phyloP scores from a whole-genome alignment of 805 yeast genomes.

The Jamesozyma spencerorum region DNA sequence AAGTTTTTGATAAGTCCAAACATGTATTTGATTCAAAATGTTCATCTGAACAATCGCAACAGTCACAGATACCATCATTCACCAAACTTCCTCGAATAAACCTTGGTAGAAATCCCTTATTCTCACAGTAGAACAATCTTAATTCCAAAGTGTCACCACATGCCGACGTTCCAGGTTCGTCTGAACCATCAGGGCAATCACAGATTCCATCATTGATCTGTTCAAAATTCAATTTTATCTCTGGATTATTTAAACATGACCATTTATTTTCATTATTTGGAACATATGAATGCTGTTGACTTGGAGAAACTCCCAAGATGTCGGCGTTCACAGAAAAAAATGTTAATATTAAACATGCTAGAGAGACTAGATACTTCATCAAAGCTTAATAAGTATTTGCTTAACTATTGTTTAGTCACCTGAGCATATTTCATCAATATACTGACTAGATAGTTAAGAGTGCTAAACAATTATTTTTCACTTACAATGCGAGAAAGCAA shows the following conservation, averaged over 20 bases:
- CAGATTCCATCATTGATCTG: constrained; percentile 84
- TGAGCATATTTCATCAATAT: neutral
- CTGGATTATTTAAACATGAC: constrained; percentile 61
- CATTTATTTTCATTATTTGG: constrained; percentile 49
- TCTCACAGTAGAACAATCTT: constrained; percentile 63
- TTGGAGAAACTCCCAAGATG: constrained; percentile 9
- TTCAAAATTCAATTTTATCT: constrained; percentile 46
- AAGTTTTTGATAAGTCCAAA: constrained; percentile 20
- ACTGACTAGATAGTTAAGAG: no score
- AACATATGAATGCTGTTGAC: constrained; percentile 12
- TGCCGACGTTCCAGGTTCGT: constrained; percentile 92
- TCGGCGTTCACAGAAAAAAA: neutral
- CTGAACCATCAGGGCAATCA: constrained; percentile 97
- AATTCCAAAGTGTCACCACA: constrained; percentile 34
- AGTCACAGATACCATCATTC: constrained; percentile 90
- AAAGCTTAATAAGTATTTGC: no score
- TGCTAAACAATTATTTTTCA: no score
- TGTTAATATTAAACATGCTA: neutral
- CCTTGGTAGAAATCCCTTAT: constrained; percentile 57
- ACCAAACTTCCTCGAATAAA: constrained; percentile 60
- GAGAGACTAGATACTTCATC: neutral
- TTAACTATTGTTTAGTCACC: neutral
- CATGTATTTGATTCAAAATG: constrained; percentile 14
- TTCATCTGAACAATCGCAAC: constrained; percentile 96
- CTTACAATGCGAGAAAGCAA: no score